These are phyloP conservation scores for Wickerhamomyces alni DNA, from an alignment of 805 yeast genomes.

Conservation along the genomic window DNA sequence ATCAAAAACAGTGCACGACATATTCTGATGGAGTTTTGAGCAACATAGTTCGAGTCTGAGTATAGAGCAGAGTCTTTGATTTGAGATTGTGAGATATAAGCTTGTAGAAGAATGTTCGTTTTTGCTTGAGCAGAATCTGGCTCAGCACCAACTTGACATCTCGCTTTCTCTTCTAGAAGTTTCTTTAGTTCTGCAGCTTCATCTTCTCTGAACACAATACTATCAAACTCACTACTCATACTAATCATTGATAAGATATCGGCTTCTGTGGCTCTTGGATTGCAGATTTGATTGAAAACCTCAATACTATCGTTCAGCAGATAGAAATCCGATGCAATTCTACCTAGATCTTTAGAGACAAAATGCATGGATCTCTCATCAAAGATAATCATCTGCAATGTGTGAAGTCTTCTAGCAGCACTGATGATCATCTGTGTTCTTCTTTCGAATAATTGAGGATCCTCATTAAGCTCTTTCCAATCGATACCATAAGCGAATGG, in stretches of 20 bases:
- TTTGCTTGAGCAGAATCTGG: constrained; percentile 76
- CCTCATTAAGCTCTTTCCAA: constrained; percentile 79
- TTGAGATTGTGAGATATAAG: constrained; percentile 71
- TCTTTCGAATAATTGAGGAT: constrained; percentile 69
- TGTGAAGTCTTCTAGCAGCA: constrained; percentile 81
- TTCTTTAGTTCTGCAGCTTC: constrained; percentile 69
- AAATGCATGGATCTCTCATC: constrained; percentile 81
- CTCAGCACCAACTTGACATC: constrained; percentile 80
- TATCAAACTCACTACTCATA: constrained; percentile 91
- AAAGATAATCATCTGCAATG: constrained; percentile 87
- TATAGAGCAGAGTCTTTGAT: constrained; percentile 75
- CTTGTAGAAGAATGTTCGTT: constrained; percentile 80
- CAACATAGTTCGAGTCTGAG: constrained; percentile 89
- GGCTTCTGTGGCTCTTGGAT: constrained; percentile 85
- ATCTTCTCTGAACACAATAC: constrained; percentile 82
- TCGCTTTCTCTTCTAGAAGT: constrained; percentile 52
- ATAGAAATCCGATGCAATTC: constrained; percentile 93
- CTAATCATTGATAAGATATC: constrained; percentile 84
- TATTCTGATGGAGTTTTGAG: constrained; percentile 92
- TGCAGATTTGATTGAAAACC: constrained; percentile 78
- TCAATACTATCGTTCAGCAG: constrained; percentile 81
- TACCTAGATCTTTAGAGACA: constrained; percentile 82
- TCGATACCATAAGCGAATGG: constrained; percentile 90
- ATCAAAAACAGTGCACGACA: constrained; percentile 85
- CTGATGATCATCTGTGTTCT: constrained; percentile 69